Percentiles rank a stretch among this genome's conserved stretches.
Evolutionary conservation across 2,329 filamentous ascomycete genomes (phyloP).

Genomic region (Hypoxylon sp.): DNA sequence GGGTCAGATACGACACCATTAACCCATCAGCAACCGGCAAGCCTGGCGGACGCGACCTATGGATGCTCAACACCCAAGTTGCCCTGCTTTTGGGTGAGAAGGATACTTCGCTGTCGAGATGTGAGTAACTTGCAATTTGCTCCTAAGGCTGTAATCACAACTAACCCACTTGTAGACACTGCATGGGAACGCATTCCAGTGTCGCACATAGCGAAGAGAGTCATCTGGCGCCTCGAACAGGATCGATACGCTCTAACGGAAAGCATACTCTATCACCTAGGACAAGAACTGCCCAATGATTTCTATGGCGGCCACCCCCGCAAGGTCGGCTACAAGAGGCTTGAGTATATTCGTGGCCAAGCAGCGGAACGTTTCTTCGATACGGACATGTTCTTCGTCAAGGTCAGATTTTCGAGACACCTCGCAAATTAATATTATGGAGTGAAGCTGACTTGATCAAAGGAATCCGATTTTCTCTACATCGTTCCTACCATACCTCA

Average conservation of each 20-base stretch:
- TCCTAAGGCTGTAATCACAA: slow-evolving; percentile 2
- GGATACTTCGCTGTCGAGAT: slow-evolving; percentile 72
- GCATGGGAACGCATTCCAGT: slow-evolving; percentile 71
- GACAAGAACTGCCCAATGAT: slow-evolving; percentile 64
- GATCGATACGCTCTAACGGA: slow-evolving; percentile 70
- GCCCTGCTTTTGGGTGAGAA: slow-evolving; percentile 76
- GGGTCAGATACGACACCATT: slow-evolving; percentile 76
- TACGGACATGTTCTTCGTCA: slow-evolving; percentile 77
- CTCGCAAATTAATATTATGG: background rate
- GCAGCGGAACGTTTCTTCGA: slow-evolving; percentile 69
- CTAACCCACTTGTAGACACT: slow-evolving; percentile 61
- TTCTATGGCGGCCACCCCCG: slow-evolving; percentile 66
- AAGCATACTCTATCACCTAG: slow-evolving; percentile 66
- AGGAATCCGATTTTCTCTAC: slow-evolving; percentile 75
- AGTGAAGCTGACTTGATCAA: slow-evolving; percentile 37
- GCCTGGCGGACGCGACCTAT: slow-evolving; percentile 73
- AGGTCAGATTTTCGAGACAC: slow-evolving; percentile 61
- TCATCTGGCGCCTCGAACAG: slow-evolving; percentile 72
- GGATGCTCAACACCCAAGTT: slow-evolving; percentile 76
- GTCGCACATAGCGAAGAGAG: slow-evolving; percentile 68
- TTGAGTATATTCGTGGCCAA: slow-evolving; percentile 64
- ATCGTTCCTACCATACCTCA: slow-evolving; percentile 72
- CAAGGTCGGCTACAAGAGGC: slow-evolving; percentile 60
- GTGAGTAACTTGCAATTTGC: slow-evolving; percentile 59
- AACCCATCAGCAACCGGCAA: slow-evolving; percentile 67